These are phyloP conservation scores for Claviceps purpurea DNA, from an alignment of 2,329 filamentous ascomycete species.

Conservation along the genomic window DNA sequence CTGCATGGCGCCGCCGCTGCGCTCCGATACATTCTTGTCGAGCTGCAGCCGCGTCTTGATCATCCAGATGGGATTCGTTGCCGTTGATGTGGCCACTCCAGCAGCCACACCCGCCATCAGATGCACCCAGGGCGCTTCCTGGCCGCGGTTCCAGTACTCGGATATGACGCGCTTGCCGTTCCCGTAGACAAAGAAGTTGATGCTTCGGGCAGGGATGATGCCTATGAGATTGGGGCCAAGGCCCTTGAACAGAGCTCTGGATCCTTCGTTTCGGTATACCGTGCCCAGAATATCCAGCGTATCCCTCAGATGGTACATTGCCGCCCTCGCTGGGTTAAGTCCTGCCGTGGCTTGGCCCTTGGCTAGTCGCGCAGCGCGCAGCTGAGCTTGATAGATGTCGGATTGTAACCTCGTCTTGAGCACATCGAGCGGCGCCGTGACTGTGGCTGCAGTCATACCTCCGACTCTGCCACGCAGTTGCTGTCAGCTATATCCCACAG, in stretches of 20 bases:
- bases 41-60: conserved; percentile 88
- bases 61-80: conserved; percentile 93
- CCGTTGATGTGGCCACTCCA: conserved; percentile 75
- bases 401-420: conserved; percentile 88
- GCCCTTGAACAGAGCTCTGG: conserved; percentile 83
- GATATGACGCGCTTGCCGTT: conserved; percentile 79
- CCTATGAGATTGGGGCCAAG: conserved; percentile 82
- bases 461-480: conserved; percentile 45
- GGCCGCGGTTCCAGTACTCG: conserved; percentile 56
- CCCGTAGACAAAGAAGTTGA: conserved; percentile 89
- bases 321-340: conserved; percentile 52
- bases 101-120: conserved; percentile 63
- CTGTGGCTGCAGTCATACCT: conserved; percentile 79
- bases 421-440: conserved; percentile 90
- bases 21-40: conserved; percentile 66
- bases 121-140: conserved; percentile 64
- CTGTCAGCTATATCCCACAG: conserved; percentile 7
- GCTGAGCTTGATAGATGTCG: conserved; percentile 82
- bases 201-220: conserved; percentile 76
- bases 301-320: conserved; percentile 64
- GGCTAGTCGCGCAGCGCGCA: conserved; percentile 53
- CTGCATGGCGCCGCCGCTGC: conserved; percentile 36
- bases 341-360: conserved; percentile 31
- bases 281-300: conserved; percentile 74
- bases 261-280: conserved; percentile 71